Evolutionary conservation across 371 early-diverging fungal species (phyloP), one percentile per base, ranked within the genome.

Genomic region (Mortierella sp.): DNA sequence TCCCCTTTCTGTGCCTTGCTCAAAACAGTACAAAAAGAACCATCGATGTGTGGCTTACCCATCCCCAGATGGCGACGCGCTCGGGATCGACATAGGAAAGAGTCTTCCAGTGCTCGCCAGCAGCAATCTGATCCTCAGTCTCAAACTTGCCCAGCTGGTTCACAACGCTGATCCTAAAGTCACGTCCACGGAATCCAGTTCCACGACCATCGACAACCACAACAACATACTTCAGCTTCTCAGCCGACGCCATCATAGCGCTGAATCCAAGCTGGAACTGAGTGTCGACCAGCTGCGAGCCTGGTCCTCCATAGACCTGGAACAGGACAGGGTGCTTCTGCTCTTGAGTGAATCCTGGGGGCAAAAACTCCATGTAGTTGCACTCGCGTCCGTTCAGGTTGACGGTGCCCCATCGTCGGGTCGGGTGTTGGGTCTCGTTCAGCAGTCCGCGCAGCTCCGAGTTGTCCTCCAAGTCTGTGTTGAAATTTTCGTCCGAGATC

Each of bases 31-130:
- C 2, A 40, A 11, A 24, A 26, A 40, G 13, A 26, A n/a, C n/a
- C n/a, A n/a, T n/a, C n/a, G n/a, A n/a, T n/a, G n/a, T n/a, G n/a
- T 11, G 11, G 69, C 86, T 69, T 85, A 90, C 90, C 92, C 99
- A 98, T 31, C 99, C 99, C 99, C 98, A 98, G 63, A 99, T 94
- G 34, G 95, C 98, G n/a, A 98, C 89, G 29, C 92, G 87, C 19
- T 89, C 85, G 2, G 89, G 79, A 85, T 98, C 96, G 34, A 97
- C 93, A 80, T 93, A 98, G 4, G 92, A 77, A 48, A 91, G 87
- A 4, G 77, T 77, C 31, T 91, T 87, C 88, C 96, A 92, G 74
- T 91, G 89, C 86, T 92, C 87, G 9, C 93, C 97, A 0, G 96
- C 97, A 34, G 91, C 93, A 22, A 97, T 91, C 74, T 96, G 94